Evolutionary conservation across 192 early-diverging fungal genomes (phyloP), one percentile per base, ranked within the genome.

Genomic region (Funneliformis geosporum): DNA sequence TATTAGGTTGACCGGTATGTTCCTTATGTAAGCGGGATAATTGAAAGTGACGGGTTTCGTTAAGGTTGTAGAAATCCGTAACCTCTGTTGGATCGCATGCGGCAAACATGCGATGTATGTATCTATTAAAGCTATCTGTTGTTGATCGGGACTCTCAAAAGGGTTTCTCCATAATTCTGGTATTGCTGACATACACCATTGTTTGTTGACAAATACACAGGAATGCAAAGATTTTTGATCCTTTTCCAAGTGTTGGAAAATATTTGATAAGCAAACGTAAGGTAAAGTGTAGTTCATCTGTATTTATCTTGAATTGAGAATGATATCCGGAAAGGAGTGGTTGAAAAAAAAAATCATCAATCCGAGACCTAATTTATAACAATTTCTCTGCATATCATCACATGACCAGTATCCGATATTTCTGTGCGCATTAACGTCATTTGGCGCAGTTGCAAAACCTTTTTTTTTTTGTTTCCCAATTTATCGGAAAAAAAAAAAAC

Each of bases 161-260:
- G 66, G 66, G 28, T n/a, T 68, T 33, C 28, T 40, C 66, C 66
- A 68, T 68, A 68, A 68, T 38, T 68, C 27, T 33, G 66, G 66
- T 38, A 68, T 68, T 18, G 66, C 66, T 38, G 27, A 28, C 39
- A 68, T 38, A 68, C 66, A 68, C 66, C 66, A 68, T 38, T 68
- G 66, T 68, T 40, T 68, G 28, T 27, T 68, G n/a, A 68, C 66
- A 38, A 68, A 68, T 68, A 27, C 66, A 27, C 66, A 68, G 2
- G 66, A 23, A 40, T 68, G 28, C 33, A 68, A 25, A 6, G 66
- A 38, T 7, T 33, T 68, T 40, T 38, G 39, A 25, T 68, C 66
- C 16, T 55, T 55, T 6, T 55, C 50, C 18, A 55, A 6, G 18
- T 55, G 50, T 55, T 55, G 50, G 18, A 55, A 55, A 55, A 55